These are phyloP conservation scores for Trichaptum fuscoviolaceum DNA, from an alignment of 768 basidiomycete species.

Conservation along the genomic window DNA sequence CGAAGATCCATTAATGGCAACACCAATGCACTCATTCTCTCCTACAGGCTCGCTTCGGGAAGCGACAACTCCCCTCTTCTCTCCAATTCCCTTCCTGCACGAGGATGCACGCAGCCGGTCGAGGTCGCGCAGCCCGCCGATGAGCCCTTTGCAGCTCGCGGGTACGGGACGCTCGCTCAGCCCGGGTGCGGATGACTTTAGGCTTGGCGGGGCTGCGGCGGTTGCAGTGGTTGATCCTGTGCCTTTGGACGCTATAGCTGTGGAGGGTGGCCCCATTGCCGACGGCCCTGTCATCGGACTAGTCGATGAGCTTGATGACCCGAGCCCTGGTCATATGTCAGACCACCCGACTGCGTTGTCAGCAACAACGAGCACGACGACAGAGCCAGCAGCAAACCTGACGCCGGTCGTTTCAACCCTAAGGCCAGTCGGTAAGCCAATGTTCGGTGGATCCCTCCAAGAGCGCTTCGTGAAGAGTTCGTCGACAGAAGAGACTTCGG, in stretches of 20 bases:
- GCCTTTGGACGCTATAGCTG: slow-evolving; percentile 16
- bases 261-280: slow-evolving; percentile 25
- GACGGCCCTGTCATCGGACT: slow-evolving; percentile 54
- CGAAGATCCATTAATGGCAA: slow-evolving; percentile 25
- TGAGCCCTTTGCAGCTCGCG: slow-evolving; percentile 60
- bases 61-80: slow-evolving; percentile 79
- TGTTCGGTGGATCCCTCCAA: slow-evolving; percentile 7
- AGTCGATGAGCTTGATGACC: slow-evolving; percentile 84
- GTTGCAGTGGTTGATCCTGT: slow-evolving; percentile 1
- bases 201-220: slow-evolving; percentile 22
- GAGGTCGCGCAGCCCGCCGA: slow-evolving; percentile 73
- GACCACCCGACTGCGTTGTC: slow-evolving; percentile 70
- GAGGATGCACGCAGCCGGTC: slow-evolving; percentile 54
- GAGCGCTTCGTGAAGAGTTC: slow-evolving; percentile 17
- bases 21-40: slow-evolving; percentile 40
- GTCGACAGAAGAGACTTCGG: slow-evolving; percentile 6
- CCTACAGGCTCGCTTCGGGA: slow-evolving; percentile 36
- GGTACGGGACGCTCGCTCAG: slow-evolving; percentile 24
- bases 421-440: neutral
- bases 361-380: slow-evolving; percentile 11
- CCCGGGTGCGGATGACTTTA: slow-evolving; percentile 25
- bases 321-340: slow-evolving; percentile 78
- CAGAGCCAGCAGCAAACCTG: neutral
- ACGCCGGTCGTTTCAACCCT: neutral
- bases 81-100: slow-evolving; percentile 83